Percentiles rank a stretch among this genome's conserved stretches.
Conservation (phyloP, 768 basidiomycete species). For the Amanita subjunquillea region DNA sequence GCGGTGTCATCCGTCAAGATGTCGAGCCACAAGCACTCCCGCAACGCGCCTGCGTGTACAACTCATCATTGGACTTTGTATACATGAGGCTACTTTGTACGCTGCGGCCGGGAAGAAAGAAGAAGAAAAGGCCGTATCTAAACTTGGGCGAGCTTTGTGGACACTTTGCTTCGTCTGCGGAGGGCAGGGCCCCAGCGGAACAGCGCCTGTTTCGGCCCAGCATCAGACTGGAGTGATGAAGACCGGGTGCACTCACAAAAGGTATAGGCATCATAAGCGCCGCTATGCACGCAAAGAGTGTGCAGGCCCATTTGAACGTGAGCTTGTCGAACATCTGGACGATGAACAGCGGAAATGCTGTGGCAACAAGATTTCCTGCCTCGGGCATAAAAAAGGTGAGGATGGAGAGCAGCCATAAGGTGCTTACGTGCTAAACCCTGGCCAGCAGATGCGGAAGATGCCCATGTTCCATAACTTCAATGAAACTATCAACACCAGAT, state of each 20-base stretch:
- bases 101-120: no score
- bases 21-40: no score
- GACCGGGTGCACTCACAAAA: conserved; percentile 28
- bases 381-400: not conserved
- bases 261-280: conserved; percentile 49
- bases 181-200: conserved; percentile 33
- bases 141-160: conserved; percentile 24
- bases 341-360: conserved; percentile 55
- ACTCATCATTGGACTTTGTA: no score
- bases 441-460: conserved; percentile 60
- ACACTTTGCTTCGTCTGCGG: conserved; percentile 29
- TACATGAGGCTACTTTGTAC: no score
- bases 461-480: conserved; percentile 42
- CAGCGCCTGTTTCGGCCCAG: conserved; percentile 18
- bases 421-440: conserved; percentile 48
- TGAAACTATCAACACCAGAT: not conserved
- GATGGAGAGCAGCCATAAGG: no score
- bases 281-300: conserved; percentile 43
- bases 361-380: conserved; percentile 38
- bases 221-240: not conserved
- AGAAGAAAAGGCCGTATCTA: not conserved
- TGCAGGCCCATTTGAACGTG: conserved; percentile 51
- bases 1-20: no score
- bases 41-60: no score
- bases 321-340: conserved; percentile 45